Evolutionary conservation across 768 basidiomycete genomes (phyloP).

Genomic region (Tylopilus sp.): DNA sequence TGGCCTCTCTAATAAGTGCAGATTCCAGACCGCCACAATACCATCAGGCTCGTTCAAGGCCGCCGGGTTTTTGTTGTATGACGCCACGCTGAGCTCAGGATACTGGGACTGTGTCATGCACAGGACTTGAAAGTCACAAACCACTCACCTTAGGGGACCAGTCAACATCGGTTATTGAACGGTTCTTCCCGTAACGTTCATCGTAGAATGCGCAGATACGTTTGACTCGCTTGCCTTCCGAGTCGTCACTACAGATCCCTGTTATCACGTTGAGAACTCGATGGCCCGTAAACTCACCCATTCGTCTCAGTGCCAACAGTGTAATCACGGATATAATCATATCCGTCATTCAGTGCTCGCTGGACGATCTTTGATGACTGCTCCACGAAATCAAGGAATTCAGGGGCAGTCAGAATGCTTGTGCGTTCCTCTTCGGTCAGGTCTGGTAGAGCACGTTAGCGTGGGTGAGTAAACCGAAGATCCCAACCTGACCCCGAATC

Average conservation of each 20-base stretch:
- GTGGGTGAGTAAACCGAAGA: not conserved
- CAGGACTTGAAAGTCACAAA: not conserved
- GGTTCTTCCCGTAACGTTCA: constrained; percentile 85
- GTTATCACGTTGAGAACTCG: constrained; percentile 5
- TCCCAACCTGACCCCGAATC: constrained; percentile 58
- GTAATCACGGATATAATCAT: constrained; percentile 97
- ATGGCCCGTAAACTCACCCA: constrained; percentile 49
- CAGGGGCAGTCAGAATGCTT: constrained; percentile 80
- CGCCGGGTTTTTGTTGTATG: constrained; percentile 96
- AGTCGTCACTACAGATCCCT: constrained; percentile 63
- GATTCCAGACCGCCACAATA: constrained; percentile 95
- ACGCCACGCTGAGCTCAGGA: constrained; percentile 91
- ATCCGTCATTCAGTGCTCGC: constrained; percentile 89
- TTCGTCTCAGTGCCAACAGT: constrained; percentile 84
- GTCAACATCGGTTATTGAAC: constrained; percentile 94
- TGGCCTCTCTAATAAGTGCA: constrained; percentile 90
- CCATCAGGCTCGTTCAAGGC: constrained; percentile 96
- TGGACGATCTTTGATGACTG: constrained; percentile 94
- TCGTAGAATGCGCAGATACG: constrained; percentile 94
- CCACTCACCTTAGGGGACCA: constrained; percentile 90
- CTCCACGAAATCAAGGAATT: constrained; percentile 92
- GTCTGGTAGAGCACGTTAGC: constrained; percentile 43
- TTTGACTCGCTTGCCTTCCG: constrained; percentile 86
- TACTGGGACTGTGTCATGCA: constrained; percentile 51
- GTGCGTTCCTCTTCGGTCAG: constrained; percentile 83